Evolutionary conservation across 2,329 filamentous ascomycete genomes (phyloP), one percentile per base, ranked within the genome.

Genomic region (Alternaria dauci): DNA sequence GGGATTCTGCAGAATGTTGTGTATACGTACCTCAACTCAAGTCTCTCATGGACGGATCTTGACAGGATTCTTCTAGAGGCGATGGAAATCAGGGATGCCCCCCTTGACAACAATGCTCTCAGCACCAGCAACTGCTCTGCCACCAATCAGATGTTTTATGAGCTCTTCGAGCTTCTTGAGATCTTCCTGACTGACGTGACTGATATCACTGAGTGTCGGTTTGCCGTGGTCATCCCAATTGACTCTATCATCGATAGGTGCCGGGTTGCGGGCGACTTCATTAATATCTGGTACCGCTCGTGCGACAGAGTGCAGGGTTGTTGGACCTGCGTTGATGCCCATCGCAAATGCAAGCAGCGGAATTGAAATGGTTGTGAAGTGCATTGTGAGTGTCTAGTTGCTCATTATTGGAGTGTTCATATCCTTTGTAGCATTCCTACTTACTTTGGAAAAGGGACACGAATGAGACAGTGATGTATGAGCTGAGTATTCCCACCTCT

Each of bases 211-310:
- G 14, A 57, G 34, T 16, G 47, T 46, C 28, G 53, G 58, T 54
- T 48, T 60, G 16, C 48, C 59, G 25, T 58, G 36, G 12, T 55
- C 48, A n/a, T 55, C 48, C 48, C 62, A 59, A 38, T 59, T 25
- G 23, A 50, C 41, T 54, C 44, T 50, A 16, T 52, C 32, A 30
- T 66, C 55, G 25, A 71, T 62, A 1, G 72, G 72, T 4, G 64
- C 63, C 41, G 66, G 66, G 25, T 68, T 63, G 18, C 66, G 64
- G 34, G 64, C 66, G 12, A 67, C 54, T 51, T 61, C 52, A 12
- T 62, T 62, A 39, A 69, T 34, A 16, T 70, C 58, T 30, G 60
- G 63, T 36, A 60, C 46, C 43, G 46, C 52, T 47, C 65, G 57
- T 34, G 52, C 43, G 23, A 60, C 36, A 5, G 30, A 8, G 16